phyloP scores from a whole-genome alignment of 805 yeast genomes.

The Vanderwaltozyma tropicalis region DNA sequence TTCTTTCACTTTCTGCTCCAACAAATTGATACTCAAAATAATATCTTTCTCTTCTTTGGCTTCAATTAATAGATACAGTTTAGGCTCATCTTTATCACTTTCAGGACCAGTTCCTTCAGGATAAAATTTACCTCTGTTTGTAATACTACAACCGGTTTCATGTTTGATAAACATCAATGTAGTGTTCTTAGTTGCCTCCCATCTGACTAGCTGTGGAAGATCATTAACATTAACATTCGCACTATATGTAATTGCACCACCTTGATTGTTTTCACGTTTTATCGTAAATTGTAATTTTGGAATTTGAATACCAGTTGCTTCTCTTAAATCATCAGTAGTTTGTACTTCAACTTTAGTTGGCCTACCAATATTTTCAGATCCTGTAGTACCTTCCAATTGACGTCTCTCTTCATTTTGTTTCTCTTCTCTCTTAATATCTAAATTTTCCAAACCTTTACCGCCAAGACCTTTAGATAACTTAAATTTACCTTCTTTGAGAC shows the following conservation, averaged over 20 bases:
- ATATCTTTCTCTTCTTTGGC: conserved; percentile 55
- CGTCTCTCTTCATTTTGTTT: conserved; percentile 7
- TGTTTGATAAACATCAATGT: conserved; percentile 57
- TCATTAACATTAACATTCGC: conserved; percentile 75
- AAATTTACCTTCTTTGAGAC: conserved; percentile 57
- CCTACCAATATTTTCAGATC: not conserved
- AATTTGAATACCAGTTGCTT: conserved; percentile 13
- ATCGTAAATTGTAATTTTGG: conserved; percentile 40
- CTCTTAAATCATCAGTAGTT: conserved; percentile 4
- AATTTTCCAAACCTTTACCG: conserved; percentile 78
- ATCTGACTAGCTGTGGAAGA: conserved; percentile 68
- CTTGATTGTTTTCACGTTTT: conserved; percentile 44
- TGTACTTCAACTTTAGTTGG: conserved; percentile 2
- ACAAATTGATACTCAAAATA: conserved; percentile 44
- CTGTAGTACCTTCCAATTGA: not conserved
- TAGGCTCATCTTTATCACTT: conserved; percentile 52
- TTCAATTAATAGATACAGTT: conserved; percentile 69
- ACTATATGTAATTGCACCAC: conserved; percentile 46
- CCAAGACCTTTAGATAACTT: conserved; percentile 73
- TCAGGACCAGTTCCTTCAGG: conserved; percentile 49
- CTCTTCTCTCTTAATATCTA: conserved; percentile 27
- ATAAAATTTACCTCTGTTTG: conserved; percentile 71
- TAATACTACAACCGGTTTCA: conserved; percentile 62
- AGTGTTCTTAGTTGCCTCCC: conserved; percentile 64
- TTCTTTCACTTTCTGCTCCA: conserved; percentile 44